phyloP scores from a whole-genome alignment of 768 basidiomycete genomes.

The Suillus sp. region DNA sequence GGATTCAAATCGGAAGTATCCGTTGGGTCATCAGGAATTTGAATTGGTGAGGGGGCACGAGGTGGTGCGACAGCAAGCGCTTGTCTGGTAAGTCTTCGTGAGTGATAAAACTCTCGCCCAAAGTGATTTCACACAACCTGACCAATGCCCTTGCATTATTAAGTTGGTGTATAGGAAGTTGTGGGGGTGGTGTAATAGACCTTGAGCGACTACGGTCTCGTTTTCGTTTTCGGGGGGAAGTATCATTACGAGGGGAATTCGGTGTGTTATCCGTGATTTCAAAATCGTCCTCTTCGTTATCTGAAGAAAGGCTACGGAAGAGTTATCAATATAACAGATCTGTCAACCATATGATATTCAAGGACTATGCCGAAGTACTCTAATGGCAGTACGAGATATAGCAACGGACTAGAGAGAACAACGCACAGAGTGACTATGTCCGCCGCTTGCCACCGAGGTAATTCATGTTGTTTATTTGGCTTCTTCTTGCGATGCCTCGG shows the following conservation, averaged over 20 bases:
- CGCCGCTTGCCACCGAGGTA: conserved; percentile 47
- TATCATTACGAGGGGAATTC: conserved; percentile 11
- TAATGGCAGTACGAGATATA: background rate
- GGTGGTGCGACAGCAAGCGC: conserved; percentile 41
- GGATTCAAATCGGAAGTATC: conserved; percentile 58
- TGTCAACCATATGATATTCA: background rate
- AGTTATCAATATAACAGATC: conserved; percentile 5
- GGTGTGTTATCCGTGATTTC: conserved; percentile 43
- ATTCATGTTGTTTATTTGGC: conserved; percentile 28
- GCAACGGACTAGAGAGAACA: background rate
- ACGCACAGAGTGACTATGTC: conserved; percentile 46
- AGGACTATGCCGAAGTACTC: conserved; percentile 5
- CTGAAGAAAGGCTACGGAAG: conserved; percentile 35
- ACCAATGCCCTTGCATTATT: conserved; percentile 61
- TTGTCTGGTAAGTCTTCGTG: conserved; percentile 39
- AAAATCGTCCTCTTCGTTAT: conserved; percentile 49
- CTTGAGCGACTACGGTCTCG: conserved; percentile 60
- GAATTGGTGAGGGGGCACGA: conserved; percentile 51
- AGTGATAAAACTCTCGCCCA: conserved; percentile 8
- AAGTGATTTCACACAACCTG: conserved; percentile 44
- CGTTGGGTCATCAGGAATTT: conserved; percentile 43
- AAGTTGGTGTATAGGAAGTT: conserved; percentile 53
- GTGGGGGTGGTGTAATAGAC: conserved; percentile 79
- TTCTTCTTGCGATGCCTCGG: conserved; percentile 44
- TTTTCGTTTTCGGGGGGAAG: conserved; percentile 44